Base-by-base conservation (phyloP, 768 basidiomycete species). In the Lentinula raphanica region DNA sequence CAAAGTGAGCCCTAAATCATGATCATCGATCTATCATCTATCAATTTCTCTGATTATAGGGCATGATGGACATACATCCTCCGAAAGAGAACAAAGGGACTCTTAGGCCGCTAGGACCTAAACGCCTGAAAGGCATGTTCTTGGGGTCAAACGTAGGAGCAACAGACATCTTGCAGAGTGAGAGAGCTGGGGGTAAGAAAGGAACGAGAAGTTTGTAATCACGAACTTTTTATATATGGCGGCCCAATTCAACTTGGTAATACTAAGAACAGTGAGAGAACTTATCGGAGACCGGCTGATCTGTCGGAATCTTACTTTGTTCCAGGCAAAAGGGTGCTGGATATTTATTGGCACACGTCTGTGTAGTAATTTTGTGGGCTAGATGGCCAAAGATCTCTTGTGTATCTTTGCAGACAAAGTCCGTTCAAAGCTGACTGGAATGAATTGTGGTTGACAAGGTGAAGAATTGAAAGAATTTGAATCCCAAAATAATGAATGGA, bases 1-100 rank as follows among this genome's bases (percentile, higher is more conserved):
- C 31, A 85, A 73, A n/a, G 87, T 88, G 59, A 87, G 68, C 84
- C 73, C 74, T 75, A 32, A n/a, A n/a, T n/a, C n/a, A n/a, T n/a
- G n/a, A n/a, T n/a, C n/a, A 5, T 45, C 23, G n/a, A 50, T 17
- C 23, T 19, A 11, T 19, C 21, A 28, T 31, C 28, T 45, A 9
- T 44, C 7, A 23, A 21, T 6, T 44, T 11, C n/a, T 21, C 13
- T 27, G 32, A 44, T 6, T 9, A 27, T 39, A 54, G 19, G 46
- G 8, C 11, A 39, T 21, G 38, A 32, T 27, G 9, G 5, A 67
- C 73, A 54, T 61, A 76, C 80, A 83, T 68, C 79, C 79, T 56
- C 83, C 85, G 58, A 82, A 74, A 3, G 78, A 78, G 70, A 86
- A 79, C 42, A 81, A 65, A 23, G 81, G 79, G 21, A 85, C 83